Evolutionary conservation across 2,329 filamentous ascomycete species (phyloP), one percentile per base, ranked within the genome.

Genomic region (Aspergillus transmontanensis): DNA sequence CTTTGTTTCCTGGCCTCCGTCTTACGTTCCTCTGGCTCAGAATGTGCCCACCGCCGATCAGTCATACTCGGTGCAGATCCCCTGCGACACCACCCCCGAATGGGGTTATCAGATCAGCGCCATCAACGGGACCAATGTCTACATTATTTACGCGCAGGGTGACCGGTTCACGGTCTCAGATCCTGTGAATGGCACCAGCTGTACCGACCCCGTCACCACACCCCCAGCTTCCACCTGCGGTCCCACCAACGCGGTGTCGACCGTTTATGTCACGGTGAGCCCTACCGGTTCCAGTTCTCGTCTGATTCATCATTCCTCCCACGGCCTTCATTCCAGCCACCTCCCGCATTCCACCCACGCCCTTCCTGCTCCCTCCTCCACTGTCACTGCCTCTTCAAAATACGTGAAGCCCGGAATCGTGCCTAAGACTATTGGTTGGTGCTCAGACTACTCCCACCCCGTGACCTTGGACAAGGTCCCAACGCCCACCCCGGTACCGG

Each of bases 91-190:
- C 45, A 66, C 70, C 61, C 70, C 69, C 57, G 75, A 75, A 60
- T 76, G 71, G 59, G 79, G 79, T 19, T 81, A 76, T 72, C 79
- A 81, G 67, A 78, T 81, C 71, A 81, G 80, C 66, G 79, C 77
- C 66, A 80, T 81, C 72, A 81, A 81, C 73, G 79, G 79, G 66
- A 80, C 79, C 66, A 81, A 81, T 68, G 75, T 79, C 66, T 81
- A 79, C 66, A 73, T 80, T 57, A 81, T 81, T 71, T 78, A 80
- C 67, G 76, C 79, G 6, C 79, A 81, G 72, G 77, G 78, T 30
- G 70, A 73, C 54, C 76, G 76, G 63, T 81, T 81, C 72, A 76
- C 64, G 64, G 67, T 81, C 65, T 50, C 66, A 12, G 19, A 57
- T 10, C 6, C 59, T 9, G 19, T 57, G 30, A 19, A 66, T 30